Evolutionary conservation across 176 grass and related monocot genomes (phyloP).

Genomic region (Rhynchospora pubera): DNA sequence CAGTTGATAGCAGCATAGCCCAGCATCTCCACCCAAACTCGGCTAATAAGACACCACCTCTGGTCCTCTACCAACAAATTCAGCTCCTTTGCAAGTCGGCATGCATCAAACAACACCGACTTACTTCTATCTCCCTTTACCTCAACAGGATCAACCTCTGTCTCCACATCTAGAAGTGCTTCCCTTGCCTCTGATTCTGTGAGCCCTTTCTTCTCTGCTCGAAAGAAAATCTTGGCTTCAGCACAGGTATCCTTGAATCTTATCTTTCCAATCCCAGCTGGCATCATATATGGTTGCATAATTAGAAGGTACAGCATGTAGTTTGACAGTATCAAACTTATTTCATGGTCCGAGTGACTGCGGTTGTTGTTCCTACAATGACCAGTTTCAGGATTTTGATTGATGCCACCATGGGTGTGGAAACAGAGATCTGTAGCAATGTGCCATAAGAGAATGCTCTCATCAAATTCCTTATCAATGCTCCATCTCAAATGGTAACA

Average conservation of each 20-base stretch:
- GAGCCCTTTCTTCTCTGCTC: background rate
- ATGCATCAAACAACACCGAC: conserved; percentile 31
- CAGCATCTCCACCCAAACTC: conserved; percentile 59
- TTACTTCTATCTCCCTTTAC: conserved; percentile 44
- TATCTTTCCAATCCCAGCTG: conserved; percentile 11
- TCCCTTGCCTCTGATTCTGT: background rate
- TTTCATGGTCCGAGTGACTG: background rate
- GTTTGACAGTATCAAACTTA: conserved; percentile 2
- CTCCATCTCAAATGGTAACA: conserved; percentile 10
- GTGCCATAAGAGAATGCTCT: conserved; percentile 42
- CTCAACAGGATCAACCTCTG: background rate
- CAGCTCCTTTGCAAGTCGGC: background rate
- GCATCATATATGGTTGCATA: conserved; percentile 4
- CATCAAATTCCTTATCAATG: conserved; percentile 24
- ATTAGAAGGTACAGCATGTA: conserved; percentile 27
- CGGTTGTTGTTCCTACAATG: background rate
- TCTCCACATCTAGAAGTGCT: background rate
- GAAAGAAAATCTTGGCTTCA: conserved; percentile 17
- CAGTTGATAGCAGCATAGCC: conserved; percentile 49
- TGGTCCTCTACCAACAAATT: background rate
- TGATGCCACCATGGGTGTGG: background rate
- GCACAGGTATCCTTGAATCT: background rate
- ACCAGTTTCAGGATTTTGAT: background rate
- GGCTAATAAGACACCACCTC: conserved; percentile 37
- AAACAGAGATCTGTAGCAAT: conserved; percentile 30